Base-by-base conservation (phyloP, 2,329 filamentous ascomycete genomes). In the Aspergillus tamarii region DNA sequence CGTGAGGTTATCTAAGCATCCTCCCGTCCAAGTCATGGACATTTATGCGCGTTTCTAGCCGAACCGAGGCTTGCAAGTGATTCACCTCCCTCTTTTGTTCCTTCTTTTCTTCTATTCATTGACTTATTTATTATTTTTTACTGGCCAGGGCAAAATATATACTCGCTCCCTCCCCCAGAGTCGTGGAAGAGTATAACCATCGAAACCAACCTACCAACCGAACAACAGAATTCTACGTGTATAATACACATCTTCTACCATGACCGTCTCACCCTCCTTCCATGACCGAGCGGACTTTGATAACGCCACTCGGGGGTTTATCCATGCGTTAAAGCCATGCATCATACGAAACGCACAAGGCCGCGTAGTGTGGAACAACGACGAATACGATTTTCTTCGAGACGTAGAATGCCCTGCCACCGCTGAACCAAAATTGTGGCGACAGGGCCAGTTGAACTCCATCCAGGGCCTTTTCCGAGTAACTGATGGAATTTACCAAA, bases 391-490 rank as follows among this genome's bases (percentile, higher is more conserved):
- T n/a, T 79, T 78, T 60, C 39, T 80, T 16, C 23, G 45, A 14
- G 36, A 66, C 11, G 59, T 65, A 16, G 60, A 69, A 48, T 69
- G 65, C 28, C 70, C 76, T 6, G 14, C 61, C 0, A 77, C 72
- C 0, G 76, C 70, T 8, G 70, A 78, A 41, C 69, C 72, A 2
- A 72, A 70, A 19, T 68, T 80, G 39, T 80, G 78, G 78, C 68
- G 76, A 16, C 77, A 80, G 61, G 70, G 64, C 5, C 73, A 77
- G 61, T 69, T 79, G 12, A 66, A 62, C 30, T 66, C 64, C 19
- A 73, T 69, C 23, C 72, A 78, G 53, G 73, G 80, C 0, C 71
- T 82, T 1, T 82, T 72, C 66, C 64, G 76, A 50, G 72, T 82
- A 36, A 67, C 62, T 1, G 63, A 66, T 1, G 73, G 74, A 19